A percentile compares a stretch with the other conserved stretches of the same genome.
Evolutionary conservation across 2,329 filamentous ascomycete genomes (phyloP).

Genomic region (Pseudocercospora ulei): DNA sequence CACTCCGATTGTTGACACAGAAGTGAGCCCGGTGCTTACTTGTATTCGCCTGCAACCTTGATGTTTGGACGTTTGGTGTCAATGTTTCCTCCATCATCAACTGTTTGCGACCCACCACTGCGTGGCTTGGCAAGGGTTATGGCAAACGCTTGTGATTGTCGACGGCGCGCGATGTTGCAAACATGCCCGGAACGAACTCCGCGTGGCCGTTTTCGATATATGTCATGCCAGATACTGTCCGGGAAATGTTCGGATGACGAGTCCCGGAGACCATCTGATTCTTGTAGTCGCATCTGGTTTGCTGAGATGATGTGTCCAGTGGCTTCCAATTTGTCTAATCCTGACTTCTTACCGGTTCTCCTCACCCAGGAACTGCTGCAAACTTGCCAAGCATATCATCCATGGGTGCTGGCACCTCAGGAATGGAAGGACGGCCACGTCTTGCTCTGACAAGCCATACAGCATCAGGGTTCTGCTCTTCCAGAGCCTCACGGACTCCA

Average conservation of each 20-base stretch:
- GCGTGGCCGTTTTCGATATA: not conserved
- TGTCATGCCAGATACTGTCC: not conserved
- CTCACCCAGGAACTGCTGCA: slow-evolving; percentile 14
- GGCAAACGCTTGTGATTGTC: slow-evolving; percentile 19
- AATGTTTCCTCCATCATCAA: slow-evolving; percentile 4
- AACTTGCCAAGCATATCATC: slow-evolving; percentile 5
- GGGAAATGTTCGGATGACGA: not conserved
- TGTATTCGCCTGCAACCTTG: slow-evolving; percentile 8
- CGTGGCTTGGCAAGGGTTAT: slow-evolving; percentile 6
- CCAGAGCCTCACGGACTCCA: slow-evolving; percentile 50
- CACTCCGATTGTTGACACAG: slow-evolving; percentile 1
- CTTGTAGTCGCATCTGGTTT: not conserved
- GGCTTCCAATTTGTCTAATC: not conserved
- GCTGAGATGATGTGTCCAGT: no score
- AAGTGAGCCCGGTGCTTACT: slow-evolving; percentile 2
- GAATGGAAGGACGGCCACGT: slow-evolving; percentile 13
- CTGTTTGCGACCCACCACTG: slow-evolving; percentile 5
- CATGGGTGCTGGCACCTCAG: not conserved
- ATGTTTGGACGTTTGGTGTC: slow-evolving; percentile 16
- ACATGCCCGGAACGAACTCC: slow-evolving; percentile 10
- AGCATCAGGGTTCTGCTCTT: slow-evolving; percentile 59
- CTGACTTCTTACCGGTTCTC: not conserved
- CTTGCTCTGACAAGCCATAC: slow-evolving; percentile 57
- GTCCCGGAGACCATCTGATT: not conserved
- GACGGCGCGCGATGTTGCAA: slow-evolving; percentile 15